phyloP scores from a whole-genome alignment of 768 basidiomycete genomes.

The Mrakia blollopis region DNA sequence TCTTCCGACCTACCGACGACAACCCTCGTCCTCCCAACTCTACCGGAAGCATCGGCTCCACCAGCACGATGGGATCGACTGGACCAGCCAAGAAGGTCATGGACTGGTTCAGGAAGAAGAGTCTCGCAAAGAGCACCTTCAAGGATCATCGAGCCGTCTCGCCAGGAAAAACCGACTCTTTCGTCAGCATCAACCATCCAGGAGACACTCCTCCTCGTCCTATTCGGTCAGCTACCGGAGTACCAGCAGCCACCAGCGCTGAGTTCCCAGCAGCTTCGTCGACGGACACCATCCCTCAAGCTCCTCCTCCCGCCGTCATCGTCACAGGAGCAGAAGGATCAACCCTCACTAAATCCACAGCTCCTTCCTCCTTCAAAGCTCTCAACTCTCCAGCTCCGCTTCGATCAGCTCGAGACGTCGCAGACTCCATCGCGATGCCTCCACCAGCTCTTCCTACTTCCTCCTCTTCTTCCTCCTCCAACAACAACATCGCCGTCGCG shows the following conservation, averaged over 20 bases:
- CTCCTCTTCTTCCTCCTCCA: conserved; percentile 34
- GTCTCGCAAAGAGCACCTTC: conserved; percentile 34
- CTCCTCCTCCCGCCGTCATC: neutral
- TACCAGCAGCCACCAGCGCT: neutral
- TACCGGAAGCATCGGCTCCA: conserved; percentile 25
- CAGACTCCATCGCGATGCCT: conserved; percentile 31
- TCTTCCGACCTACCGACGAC: conserved; percentile 12
- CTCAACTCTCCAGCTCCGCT: conserved; percentile 20
- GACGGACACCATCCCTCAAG: conserved; percentile 10
- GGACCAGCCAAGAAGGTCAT: conserved; percentile 79
- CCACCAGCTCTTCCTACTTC: conserved; percentile 39
- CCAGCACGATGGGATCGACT: conserved; percentile 39
- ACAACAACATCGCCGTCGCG: conserved; percentile 45
- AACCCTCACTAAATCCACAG: conserved; percentile 16
- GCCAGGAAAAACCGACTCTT: conserved; percentile 25
- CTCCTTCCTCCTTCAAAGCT: conserved; percentile 28
- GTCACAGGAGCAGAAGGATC: neutral
- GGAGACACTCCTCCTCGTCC: conserved; percentile 5
- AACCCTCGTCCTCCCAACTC: conserved; percentile 17
- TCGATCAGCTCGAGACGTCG: conserved; percentile 8
- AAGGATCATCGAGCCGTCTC: conserved; percentile 8
- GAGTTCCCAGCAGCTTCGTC: neutral
- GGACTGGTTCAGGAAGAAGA: conserved; percentile 80
- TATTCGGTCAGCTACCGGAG: neutral
- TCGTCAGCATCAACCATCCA: conserved; percentile 15